Conservation (phyloP, 2,329 filamentous ascomycete species). For the Fusarium keratoplasticum region DNA sequence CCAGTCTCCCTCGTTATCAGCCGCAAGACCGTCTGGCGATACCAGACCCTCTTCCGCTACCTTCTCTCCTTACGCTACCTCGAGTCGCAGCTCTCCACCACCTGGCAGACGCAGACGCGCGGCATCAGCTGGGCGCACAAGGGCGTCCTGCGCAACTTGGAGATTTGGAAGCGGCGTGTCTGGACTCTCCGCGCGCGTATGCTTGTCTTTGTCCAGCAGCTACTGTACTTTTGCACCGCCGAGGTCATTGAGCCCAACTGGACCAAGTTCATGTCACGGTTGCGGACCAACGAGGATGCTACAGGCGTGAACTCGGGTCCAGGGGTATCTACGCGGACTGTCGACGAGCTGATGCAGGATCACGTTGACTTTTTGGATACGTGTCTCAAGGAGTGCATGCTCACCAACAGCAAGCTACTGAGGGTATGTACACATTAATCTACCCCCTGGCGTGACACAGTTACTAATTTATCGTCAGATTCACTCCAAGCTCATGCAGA, state of each 20-base stretch:
- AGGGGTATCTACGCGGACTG: slow-evolving; percentile 71
- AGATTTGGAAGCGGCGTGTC: slow-evolving; percentile 91
- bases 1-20: slow-evolving; percentile 95
- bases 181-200: slow-evolving; percentile 94
- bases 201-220: slow-evolving; percentile 96
- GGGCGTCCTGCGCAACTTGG: slow-evolving; percentile 77
- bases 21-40: slow-evolving; percentile 95
- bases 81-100: slow-evolving; percentile 85
- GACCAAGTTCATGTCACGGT: slow-evolving; percentile 89
- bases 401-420: slow-evolving; percentile 94
- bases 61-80: slow-evolving; percentile 89
- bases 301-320: slow-evolving; percentile 35
- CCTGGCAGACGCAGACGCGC: slow-evolving; percentile 92
- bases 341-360: slow-evolving; percentile 98
- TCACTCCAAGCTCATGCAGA: slow-evolving; percentile 96
- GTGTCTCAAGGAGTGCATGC: slow-evolving; percentile 98
- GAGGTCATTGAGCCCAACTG: slow-evolving; percentile 99
- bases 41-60: slow-evolving; percentile 96
- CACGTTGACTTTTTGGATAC: slow-evolving; percentile 98
- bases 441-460: not conserved
- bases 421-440: slow-evolving; percentile 68
- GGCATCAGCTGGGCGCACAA: slow-evolving; percentile 84
- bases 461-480: slow-evolving; percentile 68
- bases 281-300: slow-evolving; percentile 70
- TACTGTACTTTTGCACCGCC: slow-evolving; percentile 95